Conservation (phyloP, 257 asterid species). For the Haberlea rhodopensis region DNA sequence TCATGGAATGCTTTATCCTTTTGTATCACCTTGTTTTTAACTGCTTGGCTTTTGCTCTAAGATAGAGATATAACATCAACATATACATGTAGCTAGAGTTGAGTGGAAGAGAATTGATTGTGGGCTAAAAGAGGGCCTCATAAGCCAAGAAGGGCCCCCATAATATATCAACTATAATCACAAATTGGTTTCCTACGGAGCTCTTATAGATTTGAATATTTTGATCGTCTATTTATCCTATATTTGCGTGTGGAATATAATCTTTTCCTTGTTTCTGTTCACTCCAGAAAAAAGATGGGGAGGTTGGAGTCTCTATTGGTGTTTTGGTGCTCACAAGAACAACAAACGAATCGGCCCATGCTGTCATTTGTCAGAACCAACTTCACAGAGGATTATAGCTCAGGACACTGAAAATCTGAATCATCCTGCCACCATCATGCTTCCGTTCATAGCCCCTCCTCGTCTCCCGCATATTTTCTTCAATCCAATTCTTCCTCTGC, state of each 20-base stretch:
- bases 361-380: conserved; percentile 69
- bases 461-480: conserved; percentile 88
- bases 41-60: too few relatives aligned
- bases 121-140: too few relatives aligned
- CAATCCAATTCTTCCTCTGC: conserved; percentile 83
- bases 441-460: conserved; percentile 94
- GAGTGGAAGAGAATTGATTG: too few relatives aligned
- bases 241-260: background rate
- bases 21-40: background rate
- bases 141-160: too few relatives aligned
- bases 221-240: background rate
- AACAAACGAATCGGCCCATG: conserved; percentile 87
- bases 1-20: background rate
- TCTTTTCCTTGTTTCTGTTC: too few relatives aligned
- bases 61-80: too few relatives aligned
- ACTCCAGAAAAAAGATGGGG: conserved; percentile 97
- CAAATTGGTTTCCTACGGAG: too few relatives aligned
- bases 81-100: too few relatives aligned
- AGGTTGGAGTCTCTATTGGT: conserved; percentile 83
- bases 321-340: conserved; percentile 78
- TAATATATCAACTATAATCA: too few relatives aligned
- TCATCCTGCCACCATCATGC: conserved; percentile 45
- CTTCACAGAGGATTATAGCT: conserved; percentile 37
- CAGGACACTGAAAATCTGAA: conserved; percentile 43
- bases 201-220: background rate